Evolutionary conservation across 495 filamentous ascomycete species (phyloP), one percentile per base, ranked within the genome.

Genomic region (Podospora appendiculata): DNA sequence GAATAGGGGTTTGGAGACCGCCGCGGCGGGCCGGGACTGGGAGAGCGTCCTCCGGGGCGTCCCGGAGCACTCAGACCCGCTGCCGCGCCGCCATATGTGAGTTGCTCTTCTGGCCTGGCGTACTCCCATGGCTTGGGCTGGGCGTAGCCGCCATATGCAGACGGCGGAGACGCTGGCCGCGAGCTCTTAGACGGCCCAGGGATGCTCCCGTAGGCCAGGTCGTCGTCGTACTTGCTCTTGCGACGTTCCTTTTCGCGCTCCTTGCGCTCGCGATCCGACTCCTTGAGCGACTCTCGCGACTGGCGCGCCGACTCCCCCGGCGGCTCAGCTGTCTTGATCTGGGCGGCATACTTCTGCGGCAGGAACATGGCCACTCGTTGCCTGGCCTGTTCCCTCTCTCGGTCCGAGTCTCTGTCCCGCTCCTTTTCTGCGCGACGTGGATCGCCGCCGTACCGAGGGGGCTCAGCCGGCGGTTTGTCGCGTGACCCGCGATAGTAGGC

Each of bases 111-210:
- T 0, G 72, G 64, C 54, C 68, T 68, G 13, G 73, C 69, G 52
- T 84, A 81, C 45, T 76, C 70, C 57, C 70, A 82, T 40, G 63
- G 68, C 32, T 69, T 67, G 0, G 77, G 72, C 54, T 72, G 67
- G 14, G 71, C 70, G 65, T 84, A 83, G 44, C 48, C 65, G 49
- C 61, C 70, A 52, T 25, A 58, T 34, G 32, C 56, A 13, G 64
- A 61, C 45, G 53, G 59, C 36, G 64, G 59, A 10, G 64, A 59
- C 32, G 48, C 63, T 41, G 62, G 60, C 16, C 54, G 57, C 39
- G 60, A 58, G 32, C 64, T 57, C 56, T 61, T 66, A 43, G 57
- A 52, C 12, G 58, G 61, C 13, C 52, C 57, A 16, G 63, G 61
- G 16, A 58, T 48, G 18, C 61, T 70, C 32, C 74, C 74, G 57